Conservation (phyloP, 345 rosid genomes). For the Physaria fendleri region DNA sequence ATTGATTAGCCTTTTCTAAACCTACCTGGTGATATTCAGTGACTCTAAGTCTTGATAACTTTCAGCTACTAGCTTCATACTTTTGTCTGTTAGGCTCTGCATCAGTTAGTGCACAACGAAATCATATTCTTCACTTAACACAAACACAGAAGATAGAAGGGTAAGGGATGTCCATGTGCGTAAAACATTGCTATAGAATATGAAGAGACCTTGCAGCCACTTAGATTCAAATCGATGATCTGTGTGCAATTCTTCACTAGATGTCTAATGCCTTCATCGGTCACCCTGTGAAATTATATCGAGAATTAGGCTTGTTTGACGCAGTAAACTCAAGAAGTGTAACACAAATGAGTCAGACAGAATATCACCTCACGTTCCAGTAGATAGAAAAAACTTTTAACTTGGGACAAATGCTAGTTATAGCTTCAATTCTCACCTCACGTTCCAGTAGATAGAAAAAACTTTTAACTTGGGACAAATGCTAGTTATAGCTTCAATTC, state of each 20-base stretch:
- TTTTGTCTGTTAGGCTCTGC: constrained; percentile 68
- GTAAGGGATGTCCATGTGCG: not conserved
- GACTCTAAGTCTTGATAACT: constrained; percentile 56
- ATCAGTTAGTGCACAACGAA: constrained; percentile 16
- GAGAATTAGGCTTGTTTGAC: constrained; percentile 3
- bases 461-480: constrained; percentile 58
- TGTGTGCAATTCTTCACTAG: constrained; percentile 60
- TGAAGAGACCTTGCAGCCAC: constrained; percentile 84
- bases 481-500: constrained; percentile 61
- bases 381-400: constrained; percentile 74
- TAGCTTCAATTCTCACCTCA: constrained; percentile 68
- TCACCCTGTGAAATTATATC: constrained; percentile 44
- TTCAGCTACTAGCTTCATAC: constrained; percentile 68
- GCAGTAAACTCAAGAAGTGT: not conserved
- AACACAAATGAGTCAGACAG: not conserved
- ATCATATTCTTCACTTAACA: not conserved
- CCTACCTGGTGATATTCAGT: constrained; percentile 77
- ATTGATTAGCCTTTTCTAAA: not conserved
- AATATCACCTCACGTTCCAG: constrained; percentile 85
- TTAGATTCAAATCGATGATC: constrained; percentile 67
- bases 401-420: constrained; percentile 54
- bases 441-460: constrained; percentile 89
- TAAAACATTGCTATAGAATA: not conserved
- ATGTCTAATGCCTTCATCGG: constrained; percentile 53
- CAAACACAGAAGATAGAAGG: not conserved